Base-by-base conservation (phyloP, 371 early-diverging fungal species). In the Rhizomucor miehei region DNA sequence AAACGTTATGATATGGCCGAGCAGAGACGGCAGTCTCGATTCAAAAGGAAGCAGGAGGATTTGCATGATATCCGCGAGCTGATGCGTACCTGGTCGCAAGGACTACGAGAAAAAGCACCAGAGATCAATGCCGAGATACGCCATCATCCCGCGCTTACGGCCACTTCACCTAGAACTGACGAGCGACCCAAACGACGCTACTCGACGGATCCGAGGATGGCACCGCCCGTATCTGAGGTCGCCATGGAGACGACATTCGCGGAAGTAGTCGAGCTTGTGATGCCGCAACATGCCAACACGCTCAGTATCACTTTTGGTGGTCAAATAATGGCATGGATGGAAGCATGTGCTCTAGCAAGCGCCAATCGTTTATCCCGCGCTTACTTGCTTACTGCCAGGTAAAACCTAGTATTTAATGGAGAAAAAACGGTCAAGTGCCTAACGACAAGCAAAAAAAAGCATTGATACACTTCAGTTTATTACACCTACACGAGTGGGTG, bases 261-360 rank as follows among this genome's bases (percentile, higher is more conserved):
- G 1, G 85, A 90, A 58, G 72, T 81, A 12, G 82, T 84, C 0
- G 80, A 89, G 37, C 54, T 86, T 44, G 85, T 90, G 8, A 75
- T 90, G 73, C 90, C 90, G 13, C 87, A 87, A 36, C 89, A 90
- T 66, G 87, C 88, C 20, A 90, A 90, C 49, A 79, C 84, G 2
- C 57, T 87, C 4, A 72, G 76, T 21, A 86, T 87, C 39, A 88
- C 88, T 5, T 90, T 90, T 79, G 90, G 90, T 59, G 89, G 90
- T n/a, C 81, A 86, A 54, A 88, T 90, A 48, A 88, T 90, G 76
- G 73, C 78, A 35, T 88, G 86, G 86, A 87, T 90, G 87, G 90
- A 90, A 60, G 69, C 62, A 6, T 82, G 85, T 62, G 82, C 85
- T 3, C 62, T 83, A 3, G 80, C 86, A 1, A 81, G 87, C 46